Base-by-base conservation (phyloP, 345 rosid genomes). In the Camelina neglecta region DNA sequence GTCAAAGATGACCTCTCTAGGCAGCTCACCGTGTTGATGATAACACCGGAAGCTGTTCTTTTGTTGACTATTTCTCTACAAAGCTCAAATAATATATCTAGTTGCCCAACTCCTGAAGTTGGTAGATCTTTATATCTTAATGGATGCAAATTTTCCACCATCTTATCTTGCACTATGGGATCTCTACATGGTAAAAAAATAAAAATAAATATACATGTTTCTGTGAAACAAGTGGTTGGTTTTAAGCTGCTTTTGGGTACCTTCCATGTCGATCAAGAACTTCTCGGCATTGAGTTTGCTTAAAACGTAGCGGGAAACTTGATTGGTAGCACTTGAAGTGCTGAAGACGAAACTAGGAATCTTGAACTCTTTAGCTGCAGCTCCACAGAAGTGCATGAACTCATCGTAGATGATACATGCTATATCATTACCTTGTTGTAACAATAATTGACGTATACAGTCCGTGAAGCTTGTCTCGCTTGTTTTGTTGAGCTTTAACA, bases 391-490 rank as follows among this genome's bases (percentile, higher is more conserved):
- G 42, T 78, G 72, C 76, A 77, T 71, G 54, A 15, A 16, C 21
- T 77, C 76, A 11, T 77, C 80, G 20, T 85, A 84, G 23, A 90
- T 76, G 57, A 90, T 58, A 62, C 89, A 84, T 0, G 72, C 49
- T 4, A 81, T 59, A 47, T 47, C 10, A 47, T 7, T 7, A 1
- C 21, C 21, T 6, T 47, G 10, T 0, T n/a, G 10, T 4, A 8
- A 10, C 21, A 47, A 47, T 21, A 47, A 7, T 10, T 7, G 51
- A 0, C 4, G 7, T n/a, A 47, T 47, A 47, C 51, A 47, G 20
- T 47, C 21, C 51, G 7, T 47, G 21, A 47, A 47, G 21, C 21
- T 47, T n/a, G 21, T 10, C 51, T n/a, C 21, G 2, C 21, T n/a
- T 0, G 51, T n/a, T n/a, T n/a, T 47, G 51, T 47, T 47, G 9